Conservation (phyloP, 2,329 filamentous ascomycete species). For the Fusarium secorum region DNA sequence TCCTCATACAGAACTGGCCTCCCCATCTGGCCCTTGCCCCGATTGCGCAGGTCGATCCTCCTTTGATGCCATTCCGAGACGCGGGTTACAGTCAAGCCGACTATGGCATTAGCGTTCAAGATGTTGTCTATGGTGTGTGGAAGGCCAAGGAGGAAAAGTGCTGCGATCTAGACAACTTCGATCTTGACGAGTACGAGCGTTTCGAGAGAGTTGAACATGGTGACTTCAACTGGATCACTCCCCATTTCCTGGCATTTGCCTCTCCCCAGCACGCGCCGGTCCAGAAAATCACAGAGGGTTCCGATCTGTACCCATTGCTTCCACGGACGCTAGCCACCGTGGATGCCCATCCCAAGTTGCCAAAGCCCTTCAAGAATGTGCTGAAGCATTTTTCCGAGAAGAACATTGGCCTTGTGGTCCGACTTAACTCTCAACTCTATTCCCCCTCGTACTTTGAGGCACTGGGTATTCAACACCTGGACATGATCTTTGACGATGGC, state of each 20-base stretch:
- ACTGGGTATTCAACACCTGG: conserved; percentile 91
- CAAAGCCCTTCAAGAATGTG: conserved; percentile 94
- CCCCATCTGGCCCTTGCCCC: conserved; percentile 94
- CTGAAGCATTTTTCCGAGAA: conserved; percentile 86
- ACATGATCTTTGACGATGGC: conserved; percentile 99
- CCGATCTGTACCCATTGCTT: conserved; percentile 76
- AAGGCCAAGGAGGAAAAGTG: conserved; percentile 96
- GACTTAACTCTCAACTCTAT: conserved; percentile 94
- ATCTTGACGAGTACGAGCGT: conserved; percentile 95
- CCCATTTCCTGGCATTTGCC: conserved; percentile 93
- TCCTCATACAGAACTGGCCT: conserved; percentile 96
- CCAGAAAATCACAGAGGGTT: conserved; percentile 73
- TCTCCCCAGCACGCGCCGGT: conserved; percentile 87
- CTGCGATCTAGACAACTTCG: conserved; percentile 91
- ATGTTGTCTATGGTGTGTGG: conserved; percentile 98
- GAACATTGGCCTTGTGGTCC: conserved; percentile 91
- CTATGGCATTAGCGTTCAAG: conserved; percentile 93
- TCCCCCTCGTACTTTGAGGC: conserved; percentile 97
- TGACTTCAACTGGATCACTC: conserved; percentile 99
- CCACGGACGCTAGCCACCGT: conserved; percentile 80
- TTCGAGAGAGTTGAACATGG: conserved; percentile 97
- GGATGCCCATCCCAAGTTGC: conserved; percentile 73
- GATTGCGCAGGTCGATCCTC: conserved; percentile 95
- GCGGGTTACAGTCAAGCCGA: conserved; percentile 98
- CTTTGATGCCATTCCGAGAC: conserved; percentile 98